These are phyloP conservation scores for Actinidia arguta DNA, from an alignment of 179 eudicot genomes.

Conservation along the genomic window DNA sequence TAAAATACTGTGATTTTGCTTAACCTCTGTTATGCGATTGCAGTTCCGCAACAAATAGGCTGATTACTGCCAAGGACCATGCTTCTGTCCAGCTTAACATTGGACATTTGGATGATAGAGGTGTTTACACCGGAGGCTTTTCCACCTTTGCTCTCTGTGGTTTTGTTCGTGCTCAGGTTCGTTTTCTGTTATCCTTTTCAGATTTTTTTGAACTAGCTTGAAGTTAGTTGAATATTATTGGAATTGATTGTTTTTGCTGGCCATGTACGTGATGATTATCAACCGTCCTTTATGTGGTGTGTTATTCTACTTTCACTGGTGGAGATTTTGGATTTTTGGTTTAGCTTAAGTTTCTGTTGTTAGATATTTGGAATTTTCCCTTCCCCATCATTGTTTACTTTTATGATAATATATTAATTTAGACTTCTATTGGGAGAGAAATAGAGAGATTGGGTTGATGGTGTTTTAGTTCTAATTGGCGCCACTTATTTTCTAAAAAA, in stretches of 20 bases:
- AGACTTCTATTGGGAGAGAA: no score
- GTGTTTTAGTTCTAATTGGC: no score
- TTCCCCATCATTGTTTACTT: neutral
- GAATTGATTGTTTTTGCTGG: no score
- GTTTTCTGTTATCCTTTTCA: neutral
- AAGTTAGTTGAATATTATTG: neutral
- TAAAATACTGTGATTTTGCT: neutral
- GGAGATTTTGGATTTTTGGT: neutral
- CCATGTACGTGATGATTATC: no score
- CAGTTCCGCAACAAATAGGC: conserved; percentile 56
- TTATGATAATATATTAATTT: neutral
- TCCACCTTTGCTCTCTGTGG: conserved; percentile 52
- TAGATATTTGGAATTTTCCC: neutral
- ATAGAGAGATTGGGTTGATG: no score
- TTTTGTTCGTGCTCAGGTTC: conserved; percentile 53
- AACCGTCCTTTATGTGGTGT: neutral
- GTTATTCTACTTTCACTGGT: no score
- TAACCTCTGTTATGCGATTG: conserved; percentile 15
- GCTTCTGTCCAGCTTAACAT: conserved; percentile 53
- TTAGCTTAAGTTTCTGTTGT: neutral
- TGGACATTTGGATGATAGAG: conserved; percentile 59
- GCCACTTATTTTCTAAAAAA: no score
- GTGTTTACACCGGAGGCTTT: conserved; percentile 39
- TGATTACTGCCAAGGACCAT: conserved; percentile 52
- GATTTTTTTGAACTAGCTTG: neutral